phyloP scores from a whole-genome alignment of 225 moss, liverwort and hornwort species.

The Ulota crispa region DNA sequence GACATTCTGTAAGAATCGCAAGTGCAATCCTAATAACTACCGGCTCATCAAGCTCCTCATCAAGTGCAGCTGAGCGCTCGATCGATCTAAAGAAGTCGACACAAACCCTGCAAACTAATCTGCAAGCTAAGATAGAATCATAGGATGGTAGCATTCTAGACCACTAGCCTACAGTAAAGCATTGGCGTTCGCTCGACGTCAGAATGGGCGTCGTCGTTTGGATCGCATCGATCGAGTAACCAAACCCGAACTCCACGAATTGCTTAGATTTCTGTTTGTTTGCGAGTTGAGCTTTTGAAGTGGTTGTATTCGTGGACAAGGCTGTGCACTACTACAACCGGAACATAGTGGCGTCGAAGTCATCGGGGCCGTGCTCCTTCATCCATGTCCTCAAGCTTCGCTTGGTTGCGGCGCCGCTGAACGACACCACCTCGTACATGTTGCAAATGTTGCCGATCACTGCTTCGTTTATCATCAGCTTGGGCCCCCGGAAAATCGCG shows the following conservation, averaged over 20 bases:
- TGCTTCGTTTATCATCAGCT: conserved; percentile 65
- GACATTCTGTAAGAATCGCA: background rate
- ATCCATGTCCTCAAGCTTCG: conserved; percentile 90
- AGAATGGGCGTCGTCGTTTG: background rate
- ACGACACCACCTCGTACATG: conserved; percentile 93
- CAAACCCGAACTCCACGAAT: background rate
- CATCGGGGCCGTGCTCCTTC: conserved; percentile 80
- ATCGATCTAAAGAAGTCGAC: conserved; percentile 24
- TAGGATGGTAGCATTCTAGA: background rate
- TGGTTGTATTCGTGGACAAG: background rate
- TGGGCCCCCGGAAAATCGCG: conserved; percentile 68
- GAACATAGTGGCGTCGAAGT: conserved; percentile 79
- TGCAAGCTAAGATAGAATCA: background rate
- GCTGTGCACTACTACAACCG: conserved; percentile 49
- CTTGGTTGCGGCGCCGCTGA: conserved; percentile 83
- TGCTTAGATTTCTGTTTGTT: background rate
- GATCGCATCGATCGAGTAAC: background rate
- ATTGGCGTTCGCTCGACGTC: background rate
- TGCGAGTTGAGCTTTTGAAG: background rate
- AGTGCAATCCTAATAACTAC: background rate
- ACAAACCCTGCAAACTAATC: conserved; percentile 15
- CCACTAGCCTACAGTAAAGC: background rate
- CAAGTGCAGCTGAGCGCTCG: conserved; percentile 5
- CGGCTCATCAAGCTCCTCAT: conserved; percentile 16
- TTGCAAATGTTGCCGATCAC: conserved; percentile 77